Conservation (phyloP, 495 filamentous ascomycete species). For the Xylaria bambusicola region DNA sequence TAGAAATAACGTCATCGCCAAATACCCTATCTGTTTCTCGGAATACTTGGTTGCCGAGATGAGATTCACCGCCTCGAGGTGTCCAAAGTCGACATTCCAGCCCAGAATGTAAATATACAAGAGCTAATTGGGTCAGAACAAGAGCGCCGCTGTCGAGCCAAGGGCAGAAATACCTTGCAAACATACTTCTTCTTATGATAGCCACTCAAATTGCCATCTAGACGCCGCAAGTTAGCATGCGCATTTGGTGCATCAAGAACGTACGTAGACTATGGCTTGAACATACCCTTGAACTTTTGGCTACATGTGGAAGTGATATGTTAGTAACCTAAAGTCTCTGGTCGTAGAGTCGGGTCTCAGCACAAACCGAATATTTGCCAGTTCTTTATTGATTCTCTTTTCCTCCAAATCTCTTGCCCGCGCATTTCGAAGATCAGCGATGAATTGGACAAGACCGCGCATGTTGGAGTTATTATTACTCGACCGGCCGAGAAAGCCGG, state of each 20-base stretch:
- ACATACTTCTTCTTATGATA: constrained; percentile 99
- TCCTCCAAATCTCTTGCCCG: constrained; percentile 94
- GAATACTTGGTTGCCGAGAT: constrained; percentile 97
- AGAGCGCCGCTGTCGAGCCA: background rate
- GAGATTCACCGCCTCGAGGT: constrained; percentile 96
- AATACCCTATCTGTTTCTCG: constrained; percentile 98
- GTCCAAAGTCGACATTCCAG: constrained; percentile 99
- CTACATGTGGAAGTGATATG: constrained; percentile 36
- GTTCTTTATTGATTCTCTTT: constrained; percentile 98
- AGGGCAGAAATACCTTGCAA: constrained; percentile 69
- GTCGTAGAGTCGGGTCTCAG: constrained; percentile 1
- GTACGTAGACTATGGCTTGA: constrained; percentile 1
- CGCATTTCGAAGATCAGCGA: constrained; percentile 94
- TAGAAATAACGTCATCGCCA: constrained; percentile 95
- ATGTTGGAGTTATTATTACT: constrained; percentile 69
- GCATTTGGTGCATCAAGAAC: constrained; percentile 24
- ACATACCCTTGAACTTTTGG: constrained; percentile 75
- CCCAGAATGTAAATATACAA: constrained; percentile 99
- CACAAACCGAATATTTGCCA: constrained; percentile 89
- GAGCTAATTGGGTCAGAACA: constrained; percentile 55
- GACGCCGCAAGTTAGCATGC: constrained; percentile 27
- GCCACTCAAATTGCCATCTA: constrained; percentile 84
- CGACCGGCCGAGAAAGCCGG: constrained; percentile 63
- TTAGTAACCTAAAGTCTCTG: constrained; percentile 25
- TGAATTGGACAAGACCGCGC: constrained; percentile 92